Base-by-base conservation (phyloP, 805 yeast species). In the Kodamaea sagamina region DNA sequence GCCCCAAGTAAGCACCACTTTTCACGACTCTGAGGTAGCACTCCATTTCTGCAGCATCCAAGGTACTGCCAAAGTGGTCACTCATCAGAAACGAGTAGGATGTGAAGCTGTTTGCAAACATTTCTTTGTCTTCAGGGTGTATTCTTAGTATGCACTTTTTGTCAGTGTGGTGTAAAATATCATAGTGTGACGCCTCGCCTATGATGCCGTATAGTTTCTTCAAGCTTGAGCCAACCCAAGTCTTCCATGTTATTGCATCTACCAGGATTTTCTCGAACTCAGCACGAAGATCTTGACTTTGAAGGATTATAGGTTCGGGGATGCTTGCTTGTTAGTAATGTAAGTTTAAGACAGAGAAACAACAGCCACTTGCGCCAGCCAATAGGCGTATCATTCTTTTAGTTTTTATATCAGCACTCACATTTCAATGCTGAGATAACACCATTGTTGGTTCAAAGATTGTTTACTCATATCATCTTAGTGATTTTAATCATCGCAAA, bases 41-140 rank as follows among this genome's bases (percentile, higher is more conserved):
- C 27, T 28, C 41, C 32, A 46, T 15, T 4, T 46, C 43, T 11
- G 18, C 22, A 11, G 16, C 22, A 19, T 40, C 38, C 17, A 32
- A 18, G 18, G 12, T 39, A 6, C 27, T 22, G 6, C 41, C 41
- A 29, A 36, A 42, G 41, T 31, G 26, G 21, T 36, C 39, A 24
- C 50, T 56, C 29, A 69, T 47, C 9, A 55, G 56, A 48, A 65
- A 67, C 15, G 65, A 57, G 48, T 57, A 61, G 10, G 62, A 51
- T 25, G 60, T 43, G 8, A 70, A 56, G 42, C 71, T 62, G 42
- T 58, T 65, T 12, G 47, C 37, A 42, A 68, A 67, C 35, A 47
- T 49, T 9, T 57, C 59, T 38, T 43, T 46, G 45, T 71, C 75
- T 13, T 57, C 59, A 1, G 41, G 32, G 40, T 63, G 59, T 19